These are phyloP conservation scores for Phoma sp. DNA, from an alignment of 2,329 filamentous ascomycete species.

Conservation along the genomic window DNA sequence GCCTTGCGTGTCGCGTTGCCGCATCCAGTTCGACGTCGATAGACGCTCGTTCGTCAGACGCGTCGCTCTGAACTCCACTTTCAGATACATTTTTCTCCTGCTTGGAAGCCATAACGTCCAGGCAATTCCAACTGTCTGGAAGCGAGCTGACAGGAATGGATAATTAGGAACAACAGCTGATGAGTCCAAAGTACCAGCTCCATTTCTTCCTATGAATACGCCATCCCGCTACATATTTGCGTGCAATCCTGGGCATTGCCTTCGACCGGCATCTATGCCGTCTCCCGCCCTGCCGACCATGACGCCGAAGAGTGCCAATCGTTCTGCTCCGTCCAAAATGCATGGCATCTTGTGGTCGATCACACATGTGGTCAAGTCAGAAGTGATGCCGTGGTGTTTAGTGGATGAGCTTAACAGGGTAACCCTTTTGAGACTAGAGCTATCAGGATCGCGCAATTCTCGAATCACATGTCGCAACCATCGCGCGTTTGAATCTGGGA, in stretches of 20 bases:
- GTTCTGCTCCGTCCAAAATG: not conserved
- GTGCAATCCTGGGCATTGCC: not conserved
- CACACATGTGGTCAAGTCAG: not conserved
- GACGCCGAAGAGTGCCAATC: slow-evolving; percentile 5
- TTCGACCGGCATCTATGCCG: slow-evolving; percentile 19
- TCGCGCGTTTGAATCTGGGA: slow-evolving; percentile 3
- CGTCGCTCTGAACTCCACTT: slow-evolving; percentile 11
- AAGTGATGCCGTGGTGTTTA: slow-evolving; percentile 3
- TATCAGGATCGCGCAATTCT: slow-evolving; percentile 28
- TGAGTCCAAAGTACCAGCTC: not conserved
- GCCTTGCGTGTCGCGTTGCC: slow-evolving; percentile 21
- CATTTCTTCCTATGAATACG: slow-evolving; percentile 4
- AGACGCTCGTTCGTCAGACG: slow-evolving; percentile 1
- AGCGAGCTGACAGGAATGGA: not conserved
- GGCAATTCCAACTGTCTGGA: not conserved
- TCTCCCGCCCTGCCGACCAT: slow-evolving; percentile 20
- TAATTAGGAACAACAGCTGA: not conserved
- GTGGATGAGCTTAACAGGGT: slow-evolving; percentile 13
- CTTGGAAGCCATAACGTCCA: slow-evolving; percentile 14
- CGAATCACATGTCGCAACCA: slow-evolving; percentile 29
- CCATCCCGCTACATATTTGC: slow-evolving; percentile 3
- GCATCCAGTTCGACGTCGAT: slow-evolving; percentile 16
- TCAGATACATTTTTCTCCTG: slow-evolving; percentile 20
- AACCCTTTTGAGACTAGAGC: slow-evolving; percentile 16
- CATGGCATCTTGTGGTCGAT: slow-evolving; percentile 1